phyloP scores from a whole-genome alignment of 306 rosid genomes.

The Calophaca sinica region DNA sequence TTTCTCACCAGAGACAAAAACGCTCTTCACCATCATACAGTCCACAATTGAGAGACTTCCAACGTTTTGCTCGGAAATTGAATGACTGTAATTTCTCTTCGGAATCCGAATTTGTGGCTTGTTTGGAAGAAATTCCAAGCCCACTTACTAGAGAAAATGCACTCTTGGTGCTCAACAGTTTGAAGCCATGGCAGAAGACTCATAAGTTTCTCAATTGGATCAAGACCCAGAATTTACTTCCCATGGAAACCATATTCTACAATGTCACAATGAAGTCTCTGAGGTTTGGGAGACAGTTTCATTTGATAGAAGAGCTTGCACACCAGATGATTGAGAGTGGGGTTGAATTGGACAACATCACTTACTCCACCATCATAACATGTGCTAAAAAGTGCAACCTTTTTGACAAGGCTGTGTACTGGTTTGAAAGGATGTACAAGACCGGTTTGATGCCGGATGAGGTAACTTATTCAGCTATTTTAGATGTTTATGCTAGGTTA shows the following conservation, averaged over 20 bases:
- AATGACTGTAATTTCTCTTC: conserved; percentile 61
- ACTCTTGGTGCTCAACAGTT: conserved; percentile 77
- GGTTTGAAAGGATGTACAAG: conserved; percentile 97
- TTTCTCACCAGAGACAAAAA: conserved; percentile 74
- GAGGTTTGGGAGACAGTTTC: conserved; percentile 91
- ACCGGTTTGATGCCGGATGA: conserved; percentile 96
- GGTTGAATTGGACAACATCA: conserved; percentile 76
- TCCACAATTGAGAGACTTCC: conserved; percentile 72
- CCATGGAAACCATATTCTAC: conserved; percentile 91
- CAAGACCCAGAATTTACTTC: conserved; percentile 67
- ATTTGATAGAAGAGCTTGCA: conserved; percentile 82
- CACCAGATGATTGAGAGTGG: conserved; percentile 75
- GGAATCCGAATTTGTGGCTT: conserved; percentile 60
- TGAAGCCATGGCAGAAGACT: conserved; percentile 91
- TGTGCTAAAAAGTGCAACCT: conserved; percentile 79
- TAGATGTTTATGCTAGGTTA: conserved; percentile 88
- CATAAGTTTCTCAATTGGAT: conserved; percentile 77
- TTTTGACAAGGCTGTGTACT: conserved; percentile 80
- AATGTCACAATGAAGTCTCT: conserved; percentile 95
- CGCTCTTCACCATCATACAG: conserved; percentile 61
- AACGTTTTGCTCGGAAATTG: conserved; percentile 66
- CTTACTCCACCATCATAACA: conserved; percentile 85
- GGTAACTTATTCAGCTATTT: conserved; percentile 88
- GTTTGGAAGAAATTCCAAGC: conserved; percentile 68
- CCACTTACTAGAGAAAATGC: conserved; percentile 73